phyloP scores from a whole-genome alignment of 345 rosid species.

The Gossypium bickii region DNA sequence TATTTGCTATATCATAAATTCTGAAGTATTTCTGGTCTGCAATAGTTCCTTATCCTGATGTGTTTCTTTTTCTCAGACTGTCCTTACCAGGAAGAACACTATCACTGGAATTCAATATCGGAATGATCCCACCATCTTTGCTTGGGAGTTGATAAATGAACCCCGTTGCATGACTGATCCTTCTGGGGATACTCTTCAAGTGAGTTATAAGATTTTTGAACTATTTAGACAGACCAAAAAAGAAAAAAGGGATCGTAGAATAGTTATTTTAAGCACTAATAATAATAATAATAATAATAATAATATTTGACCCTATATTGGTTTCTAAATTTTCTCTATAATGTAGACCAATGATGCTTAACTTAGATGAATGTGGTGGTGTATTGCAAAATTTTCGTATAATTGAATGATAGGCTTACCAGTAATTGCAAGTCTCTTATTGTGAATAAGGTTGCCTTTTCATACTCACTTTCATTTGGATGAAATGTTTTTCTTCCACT shows the following conservation, averaged over 20 bases:
- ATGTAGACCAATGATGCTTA: background rate
- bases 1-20: background rate
- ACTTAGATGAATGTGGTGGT: background rate
- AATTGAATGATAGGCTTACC: background rate
- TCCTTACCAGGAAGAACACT: conserved; percentile 82
- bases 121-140: conserved; percentile 89
- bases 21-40: background rate
- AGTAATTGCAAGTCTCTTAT: too few species aligned
- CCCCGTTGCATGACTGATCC: conserved; percentile 91
- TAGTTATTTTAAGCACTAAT: background rate
- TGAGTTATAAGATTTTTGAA: conserved; percentile 33
- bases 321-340: background rate
- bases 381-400: background rate
- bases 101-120: conserved; percentile 81
- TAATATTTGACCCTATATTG: background rate
- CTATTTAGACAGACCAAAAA: background rate
- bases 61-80: conserved; percentile 39
- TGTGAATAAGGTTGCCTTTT: too few species aligned
- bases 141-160: conserved; percentile 94
- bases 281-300: background rate
- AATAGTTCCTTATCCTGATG: background rate
- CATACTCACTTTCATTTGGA: too few species aligned
- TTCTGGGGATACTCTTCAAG: conserved; percentile 90
- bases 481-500: too few species aligned
- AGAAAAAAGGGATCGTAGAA: background rate